These are phyloP conservation scores for Melampsora americana DNA, from an alignment of 1,284 basidiomycete species.

Conservation along the genomic window DNA sequence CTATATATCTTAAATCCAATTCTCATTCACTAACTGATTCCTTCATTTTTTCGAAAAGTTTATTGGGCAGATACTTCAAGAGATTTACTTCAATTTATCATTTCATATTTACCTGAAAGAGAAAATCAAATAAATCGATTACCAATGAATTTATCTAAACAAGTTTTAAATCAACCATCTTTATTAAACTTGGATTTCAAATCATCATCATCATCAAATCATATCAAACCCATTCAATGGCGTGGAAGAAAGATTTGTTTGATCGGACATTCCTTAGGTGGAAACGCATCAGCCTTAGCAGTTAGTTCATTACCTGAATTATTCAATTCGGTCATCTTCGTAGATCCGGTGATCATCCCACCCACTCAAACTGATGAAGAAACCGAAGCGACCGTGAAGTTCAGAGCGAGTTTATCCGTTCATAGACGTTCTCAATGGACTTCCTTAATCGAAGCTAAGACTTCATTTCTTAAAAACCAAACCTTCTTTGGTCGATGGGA, in stretches of 20 bases:
- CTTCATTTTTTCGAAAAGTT: too few relatives aligned
- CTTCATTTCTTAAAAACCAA: conserved; percentile 60
- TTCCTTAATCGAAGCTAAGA: conserved; percentile 65
- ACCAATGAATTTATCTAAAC: conserved; percentile 59
- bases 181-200: conserved; percentile 72
- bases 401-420: conserved; percentile 49
- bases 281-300: conserved; percentile 57
- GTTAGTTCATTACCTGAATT: conserved; percentile 65
- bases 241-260: conserved; percentile 1
- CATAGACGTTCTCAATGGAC: conserved; percentile 63
- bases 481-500: conserved; percentile 73
- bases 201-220: conserved; percentile 68
- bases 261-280: conserved; percentile 30
- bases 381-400: neutral
- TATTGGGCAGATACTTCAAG: conserved; percentile 69
- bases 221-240: conserved; percentile 39
- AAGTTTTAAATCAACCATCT: conserved; percentile 47
- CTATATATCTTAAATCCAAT: too few relatives aligned
- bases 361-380: conserved; percentile 49
- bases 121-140: conserved; percentile 44
- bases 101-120: conserved; percentile 61
- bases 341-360: conserved; percentile 71
- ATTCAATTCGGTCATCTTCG: conserved; percentile 69
- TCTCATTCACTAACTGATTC: too few relatives aligned
- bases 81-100: conserved; percentile 69